Evolutionary conservation across 306 rosid species (phyloP).

Genomic region (Lathyrus tuberosus): DNA sequence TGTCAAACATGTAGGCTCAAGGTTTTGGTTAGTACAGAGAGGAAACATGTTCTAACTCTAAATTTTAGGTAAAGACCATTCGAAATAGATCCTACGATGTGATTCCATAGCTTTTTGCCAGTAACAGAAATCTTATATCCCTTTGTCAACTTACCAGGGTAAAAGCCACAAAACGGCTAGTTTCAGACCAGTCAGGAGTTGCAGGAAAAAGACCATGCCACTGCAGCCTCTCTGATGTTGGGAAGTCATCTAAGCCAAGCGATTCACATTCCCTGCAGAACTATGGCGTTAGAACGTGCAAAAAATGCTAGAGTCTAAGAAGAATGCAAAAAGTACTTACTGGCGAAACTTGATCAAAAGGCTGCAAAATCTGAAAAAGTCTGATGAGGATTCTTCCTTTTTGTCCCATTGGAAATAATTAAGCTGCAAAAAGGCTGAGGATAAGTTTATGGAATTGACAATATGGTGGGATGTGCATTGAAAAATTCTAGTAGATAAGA

Average conservation of each 20-base stretch:
- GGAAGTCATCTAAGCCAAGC: conserved; percentile 78
- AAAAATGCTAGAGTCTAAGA: conserved; percentile 17
- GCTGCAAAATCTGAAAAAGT: conserved; percentile 83
- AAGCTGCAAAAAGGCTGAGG: conserved; percentile 55
- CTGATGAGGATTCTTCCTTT: conserved; percentile 74
- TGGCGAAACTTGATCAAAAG: conserved; percentile 76
- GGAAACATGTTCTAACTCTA: conserved; percentile 14
- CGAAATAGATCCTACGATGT: conserved; percentile 22
- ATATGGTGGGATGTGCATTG: conserved; percentile 25
- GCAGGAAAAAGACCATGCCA: conserved; percentile 95
- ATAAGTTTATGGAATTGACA: conserved; percentile 32
- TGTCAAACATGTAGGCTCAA: not conserved
- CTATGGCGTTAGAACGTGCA: conserved; percentile 33
- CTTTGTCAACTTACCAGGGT: conserved; percentile 59
- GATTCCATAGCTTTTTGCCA: conserved; percentile 14
- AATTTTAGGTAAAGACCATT: conserved; percentile 7
- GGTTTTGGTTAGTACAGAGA: conserved; percentile 7
- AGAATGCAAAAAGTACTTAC: conserved; percentile 47
- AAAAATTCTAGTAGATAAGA: conserved; percentile 37
- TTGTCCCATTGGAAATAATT: conserved; percentile 94
- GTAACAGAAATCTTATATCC: conserved; percentile 1
- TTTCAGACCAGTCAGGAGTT: conserved; percentile 83
- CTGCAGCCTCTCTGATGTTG: conserved; percentile 86
- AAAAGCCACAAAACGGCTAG: conserved; percentile 90
- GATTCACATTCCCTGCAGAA: conserved; percentile 88